A percentile compares a stretch with the other conserved stretches of the same genome.
These are phyloP conservation scores for Thalia dealbata DNA, from an alignment of 176 grass and related monocot genomes.

Conservation along the genomic window DNA sequence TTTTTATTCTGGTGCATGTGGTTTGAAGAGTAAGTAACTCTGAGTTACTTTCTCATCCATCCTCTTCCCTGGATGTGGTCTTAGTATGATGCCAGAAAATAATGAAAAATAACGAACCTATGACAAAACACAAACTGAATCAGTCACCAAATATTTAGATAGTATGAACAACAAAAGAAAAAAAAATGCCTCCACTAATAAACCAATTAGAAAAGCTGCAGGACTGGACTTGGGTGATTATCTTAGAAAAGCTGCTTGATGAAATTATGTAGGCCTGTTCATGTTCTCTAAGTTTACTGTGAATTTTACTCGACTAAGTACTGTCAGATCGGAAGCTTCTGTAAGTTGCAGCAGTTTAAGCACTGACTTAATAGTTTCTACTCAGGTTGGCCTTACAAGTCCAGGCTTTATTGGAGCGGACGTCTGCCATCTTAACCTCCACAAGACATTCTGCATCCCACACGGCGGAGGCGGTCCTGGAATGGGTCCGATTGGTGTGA, in stretches of 20 bases:
- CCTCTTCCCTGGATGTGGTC: background rate
- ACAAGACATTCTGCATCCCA: slow-evolving; percentile 99
- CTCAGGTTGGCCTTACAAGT: slow-evolving; percentile 92
- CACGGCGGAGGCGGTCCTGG: slow-evolving; percentile 98
- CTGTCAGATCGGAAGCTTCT: too few relatives aligned
- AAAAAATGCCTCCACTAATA: too few relatives aligned
- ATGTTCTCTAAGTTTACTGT: background rate
- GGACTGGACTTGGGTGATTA: background rate
- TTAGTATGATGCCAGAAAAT: background rate
- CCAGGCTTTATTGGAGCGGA: slow-evolving; percentile 98
- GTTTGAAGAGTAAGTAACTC: too few relatives aligned
- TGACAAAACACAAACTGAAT: background rate
- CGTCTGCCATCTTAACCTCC: slow-evolving; percentile 96
- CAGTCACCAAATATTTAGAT: background rate
- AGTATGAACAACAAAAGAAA: too few relatives aligned
- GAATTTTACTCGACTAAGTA: background rate
- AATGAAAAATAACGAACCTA: background rate
- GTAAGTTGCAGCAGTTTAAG: background rate
- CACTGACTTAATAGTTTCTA: background rate
- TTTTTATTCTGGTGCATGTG: background rate
- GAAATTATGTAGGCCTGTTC: background rate
- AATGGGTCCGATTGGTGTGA: slow-evolving; percentile 99
- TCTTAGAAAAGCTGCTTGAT: background rate
- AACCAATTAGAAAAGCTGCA: too few relatives aligned
- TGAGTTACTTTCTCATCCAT: background rate